Evolutionary conservation across 805 yeast species (phyloP).

Genomic region (Starmera dryadoides): DNA sequence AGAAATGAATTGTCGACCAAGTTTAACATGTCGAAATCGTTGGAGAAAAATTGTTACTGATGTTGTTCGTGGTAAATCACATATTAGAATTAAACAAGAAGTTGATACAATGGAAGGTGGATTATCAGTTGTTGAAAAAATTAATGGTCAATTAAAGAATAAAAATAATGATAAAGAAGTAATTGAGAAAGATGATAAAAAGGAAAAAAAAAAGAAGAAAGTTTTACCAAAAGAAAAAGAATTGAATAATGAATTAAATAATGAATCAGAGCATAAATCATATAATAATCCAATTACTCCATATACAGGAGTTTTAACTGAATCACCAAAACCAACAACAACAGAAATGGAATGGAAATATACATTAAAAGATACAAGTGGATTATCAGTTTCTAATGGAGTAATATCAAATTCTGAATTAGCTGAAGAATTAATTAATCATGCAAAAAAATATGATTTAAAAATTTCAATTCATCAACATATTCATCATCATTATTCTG

Average conservation of each 20-base stretch:
- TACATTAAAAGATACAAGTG: slow-evolving; percentile 38
- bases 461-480: slow-evolving; percentile 78
- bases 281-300: too few species aligned
- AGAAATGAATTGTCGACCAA: slow-evolving; percentile 72
- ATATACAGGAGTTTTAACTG: not conserved
- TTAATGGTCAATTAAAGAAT: slow-evolving; percentile 15
- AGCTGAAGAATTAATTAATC: slow-evolving; percentile 49
- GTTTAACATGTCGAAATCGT: slow-evolving; percentile 83
- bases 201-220: too few species aligned
- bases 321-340: slow-evolving; percentile 19
- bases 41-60: slow-evolving; percentile 84
- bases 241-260: too few species aligned
- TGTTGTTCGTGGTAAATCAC: slow-evolving; percentile 62
- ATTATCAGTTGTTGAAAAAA: slow-evolving; percentile 19
- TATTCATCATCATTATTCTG: slow-evolving; percentile 66
- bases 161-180: not conserved
- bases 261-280: too few species aligned
- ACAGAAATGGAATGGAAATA: slow-evolving; percentile 56
- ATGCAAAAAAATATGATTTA: slow-evolving; percentile 51
- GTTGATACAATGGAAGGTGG: slow-evolving; percentile 45
- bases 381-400: slow-evolving; percentile 42
- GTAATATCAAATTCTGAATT: slow-evolving; percentile 42
- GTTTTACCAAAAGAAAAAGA: too few species aligned
- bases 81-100: slow-evolving; percentile 45
- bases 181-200: too few species aligned